These are phyloP conservation scores for Trichosporon coremiiforme DNA, from an alignment of 1,284 basidiomycete genomes.

Conservation along the genomic window DNA sequence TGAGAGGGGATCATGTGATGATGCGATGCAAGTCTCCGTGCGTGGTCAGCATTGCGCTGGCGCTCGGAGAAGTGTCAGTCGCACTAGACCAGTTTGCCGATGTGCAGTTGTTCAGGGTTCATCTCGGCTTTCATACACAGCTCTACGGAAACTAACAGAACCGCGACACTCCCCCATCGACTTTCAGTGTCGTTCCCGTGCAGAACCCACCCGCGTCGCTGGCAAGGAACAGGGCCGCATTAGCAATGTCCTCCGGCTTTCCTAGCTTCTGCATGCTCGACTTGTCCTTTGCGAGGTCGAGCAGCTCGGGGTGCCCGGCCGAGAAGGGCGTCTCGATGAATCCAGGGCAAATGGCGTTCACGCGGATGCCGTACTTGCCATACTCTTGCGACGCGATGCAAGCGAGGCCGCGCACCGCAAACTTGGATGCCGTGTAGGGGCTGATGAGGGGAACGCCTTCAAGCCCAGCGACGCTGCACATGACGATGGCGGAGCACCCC, in stretches of 20 bases:
- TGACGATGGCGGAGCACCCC: constrained; percentile 38
- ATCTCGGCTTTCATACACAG: not conserved
- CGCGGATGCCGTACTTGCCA: constrained; percentile 39
- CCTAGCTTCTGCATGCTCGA: constrained; percentile 35
- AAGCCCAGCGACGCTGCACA: constrained; percentile 38
- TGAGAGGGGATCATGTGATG: not conserved
- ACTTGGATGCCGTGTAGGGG: constrained; percentile 42
- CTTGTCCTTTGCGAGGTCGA: constrained; percentile 23
- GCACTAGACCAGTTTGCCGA: not conserved
- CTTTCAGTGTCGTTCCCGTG: constrained; percentile 36
- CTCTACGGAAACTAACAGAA: not conserved
- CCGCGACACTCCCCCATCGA: constrained; percentile 35
- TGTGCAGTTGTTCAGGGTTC: not conserved
- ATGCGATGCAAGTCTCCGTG: not conserved
- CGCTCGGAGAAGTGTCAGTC: not conserved
- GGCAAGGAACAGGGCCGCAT: constrained; percentile 37
- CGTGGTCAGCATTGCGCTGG: not conserved
- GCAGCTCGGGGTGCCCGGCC: constrained; percentile 24
- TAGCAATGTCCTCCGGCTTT: constrained; percentile 39
- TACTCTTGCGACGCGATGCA: constrained; percentile 38
- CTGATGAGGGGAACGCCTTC: constrained; percentile 41
- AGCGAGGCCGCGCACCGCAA: constrained; percentile 40
- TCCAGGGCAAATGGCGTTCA: constrained; percentile 40
- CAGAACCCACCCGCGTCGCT: constrained; percentile 35
- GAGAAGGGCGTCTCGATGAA: constrained; percentile 34